Percentiles rank a stretch among this genome's conserved stretches.
phyloP scores from a whole-genome alignment of 768 basidiomycete species.

The Lactarius deliciosus region DNA sequence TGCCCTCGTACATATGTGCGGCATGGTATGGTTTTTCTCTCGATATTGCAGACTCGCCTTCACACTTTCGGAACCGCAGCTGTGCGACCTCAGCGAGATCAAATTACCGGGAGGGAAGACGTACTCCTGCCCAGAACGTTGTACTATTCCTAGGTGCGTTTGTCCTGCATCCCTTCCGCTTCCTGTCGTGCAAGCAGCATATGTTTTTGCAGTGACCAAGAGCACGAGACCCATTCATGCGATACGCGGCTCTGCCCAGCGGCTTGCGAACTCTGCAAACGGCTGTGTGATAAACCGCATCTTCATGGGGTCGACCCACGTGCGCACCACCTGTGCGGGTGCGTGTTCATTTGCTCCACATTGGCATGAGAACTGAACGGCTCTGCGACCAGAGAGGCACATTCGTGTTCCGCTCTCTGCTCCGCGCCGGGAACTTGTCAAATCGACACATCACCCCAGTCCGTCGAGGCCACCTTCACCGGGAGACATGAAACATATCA shows the following conservation, averaged over 20 bases:
- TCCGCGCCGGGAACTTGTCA: slow-evolving; percentile 49
- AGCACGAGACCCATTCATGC: slow-evolving; percentile 50
- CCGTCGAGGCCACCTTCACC: slow-evolving; percentile 59
- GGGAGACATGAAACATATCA: slow-evolving; percentile 55
- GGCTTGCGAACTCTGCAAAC: slow-evolving; percentile 52
- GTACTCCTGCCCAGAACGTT: slow-evolving; percentile 9
- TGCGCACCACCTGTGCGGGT: slow-evolving; percentile 39
- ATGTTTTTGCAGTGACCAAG: slow-evolving; percentile 36
- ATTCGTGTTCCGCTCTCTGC: neutral
- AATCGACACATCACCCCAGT: slow-evolving; percentile 59
- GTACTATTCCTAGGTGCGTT: neutral
- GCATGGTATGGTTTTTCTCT: slow-evolving; percentile 40
- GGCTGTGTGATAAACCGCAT: slow-evolving; percentile 42
- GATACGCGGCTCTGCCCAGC: slow-evolving; percentile 53
- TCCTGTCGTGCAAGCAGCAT: neutral
- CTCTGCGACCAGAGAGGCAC: neutral
- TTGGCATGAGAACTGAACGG: neutral
- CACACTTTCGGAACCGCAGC: slow-evolving; percentile 3
- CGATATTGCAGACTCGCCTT: neutral
- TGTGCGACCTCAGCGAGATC: slow-evolving; percentile 11
- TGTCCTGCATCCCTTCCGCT: neutral
- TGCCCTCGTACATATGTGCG: slow-evolving; percentile 53
- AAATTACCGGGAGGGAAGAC: neutral
- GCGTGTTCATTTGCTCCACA: slow-evolving; percentile 16
- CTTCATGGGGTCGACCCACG: too few species aligned